These are phyloP conservation scores for Colletotrichum sp. DNA, from an alignment of 2,329 filamentous ascomycete species.

Conservation along the genomic window DNA sequence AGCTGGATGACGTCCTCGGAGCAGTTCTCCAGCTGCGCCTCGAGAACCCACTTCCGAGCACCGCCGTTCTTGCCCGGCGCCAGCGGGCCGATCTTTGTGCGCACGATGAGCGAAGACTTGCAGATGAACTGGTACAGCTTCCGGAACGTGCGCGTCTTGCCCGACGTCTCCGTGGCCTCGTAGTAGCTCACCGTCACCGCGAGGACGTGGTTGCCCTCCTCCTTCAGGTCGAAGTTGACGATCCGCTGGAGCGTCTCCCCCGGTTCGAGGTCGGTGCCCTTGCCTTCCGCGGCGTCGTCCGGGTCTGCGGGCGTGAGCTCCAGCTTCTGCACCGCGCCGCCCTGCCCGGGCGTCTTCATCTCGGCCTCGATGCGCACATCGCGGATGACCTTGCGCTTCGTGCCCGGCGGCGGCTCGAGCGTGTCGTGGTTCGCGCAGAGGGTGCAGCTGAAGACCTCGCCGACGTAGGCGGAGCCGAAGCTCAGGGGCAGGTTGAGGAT, in stretches of 20 bases:
- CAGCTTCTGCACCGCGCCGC: conserved; percentile 64
- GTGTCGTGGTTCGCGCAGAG: conserved; percentile 93
- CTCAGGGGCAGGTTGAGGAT: conserved; percentile 85
- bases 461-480: conserved; percentile 94
- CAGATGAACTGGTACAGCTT: conserved; percentile 98
- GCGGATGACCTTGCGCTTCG: conserved; percentile 60
- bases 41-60: conserved; percentile 70
- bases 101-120: conserved; percentile 85
- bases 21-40: conserved; percentile 95
- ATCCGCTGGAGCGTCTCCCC: conserved; percentile 80
- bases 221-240: conserved; percentile 85
- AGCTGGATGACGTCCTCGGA: conserved; percentile 83
- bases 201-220: conserved; percentile 92
- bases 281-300: not conserved
- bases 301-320: conserved; percentile 52
- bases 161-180: conserved; percentile 75
- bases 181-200: conserved; percentile 95
- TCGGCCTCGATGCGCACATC: conserved; percentile 86
- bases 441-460: conserved; percentile 93
- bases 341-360: conserved; percentile 84
- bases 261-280: conserved; percentile 56
- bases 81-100: conserved; percentile 82
- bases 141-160: conserved; percentile 82
- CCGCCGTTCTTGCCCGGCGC: conserved; percentile 37
- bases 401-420: conserved; percentile 25